Percentiles rank a stretch among this genome's conserved stretches.
These are phyloP conservation scores for Phaeosphaeria sp. DNA, from an alignment of 2,329 filamentous ascomycete genomes.

Conservation along the genomic window DNA sequence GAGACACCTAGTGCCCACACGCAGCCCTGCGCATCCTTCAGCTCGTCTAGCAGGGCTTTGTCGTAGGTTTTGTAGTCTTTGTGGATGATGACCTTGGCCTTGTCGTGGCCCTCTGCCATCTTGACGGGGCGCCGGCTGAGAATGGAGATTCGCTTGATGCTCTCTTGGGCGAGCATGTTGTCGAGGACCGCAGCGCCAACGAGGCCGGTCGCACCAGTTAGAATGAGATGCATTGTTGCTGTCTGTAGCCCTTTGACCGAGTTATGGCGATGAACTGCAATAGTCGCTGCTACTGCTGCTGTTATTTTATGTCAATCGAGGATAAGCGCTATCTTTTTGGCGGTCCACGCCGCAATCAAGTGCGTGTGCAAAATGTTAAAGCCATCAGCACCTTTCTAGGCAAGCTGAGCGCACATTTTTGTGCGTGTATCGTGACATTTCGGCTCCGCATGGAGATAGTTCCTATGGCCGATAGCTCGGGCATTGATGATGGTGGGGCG, in stretches of 20 bases:
- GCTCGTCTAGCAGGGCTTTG: conserved; percentile 61
- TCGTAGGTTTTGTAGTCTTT: conserved; percentile 70
- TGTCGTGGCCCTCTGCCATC: conserved; percentile 66
- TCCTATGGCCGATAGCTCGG: not conserved
- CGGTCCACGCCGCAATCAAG: not conserved
- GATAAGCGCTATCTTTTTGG: not conserved
- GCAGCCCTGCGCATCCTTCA: conserved; percentile 70
- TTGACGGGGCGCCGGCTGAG: conserved; percentile 70
- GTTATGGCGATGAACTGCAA: not conserved
- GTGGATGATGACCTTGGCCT: conserved; percentile 72
- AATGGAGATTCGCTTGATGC: conserved; percentile 71
- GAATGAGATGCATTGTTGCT: conserved; percentile 49
- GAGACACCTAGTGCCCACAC: conserved; percentile 78
- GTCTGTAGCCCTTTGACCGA: not conserved
- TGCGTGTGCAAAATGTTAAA: not conserved
- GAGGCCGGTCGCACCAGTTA: conserved; percentile 54
- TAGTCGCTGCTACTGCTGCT: not conserved
- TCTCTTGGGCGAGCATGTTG: conserved; percentile 46
- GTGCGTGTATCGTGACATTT: not conserved
- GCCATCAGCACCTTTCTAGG: not conserved
- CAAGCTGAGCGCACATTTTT: not conserved
- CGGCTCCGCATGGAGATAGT: not conserved
- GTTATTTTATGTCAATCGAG: not conserved
- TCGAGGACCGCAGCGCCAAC: conserved; percentile 50
- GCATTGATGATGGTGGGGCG: not conserved